phyloP scores from a whole-genome alignment of 805 yeast species.

The baker's yeast (Saccharomyces cerevisiae) region DNA sequence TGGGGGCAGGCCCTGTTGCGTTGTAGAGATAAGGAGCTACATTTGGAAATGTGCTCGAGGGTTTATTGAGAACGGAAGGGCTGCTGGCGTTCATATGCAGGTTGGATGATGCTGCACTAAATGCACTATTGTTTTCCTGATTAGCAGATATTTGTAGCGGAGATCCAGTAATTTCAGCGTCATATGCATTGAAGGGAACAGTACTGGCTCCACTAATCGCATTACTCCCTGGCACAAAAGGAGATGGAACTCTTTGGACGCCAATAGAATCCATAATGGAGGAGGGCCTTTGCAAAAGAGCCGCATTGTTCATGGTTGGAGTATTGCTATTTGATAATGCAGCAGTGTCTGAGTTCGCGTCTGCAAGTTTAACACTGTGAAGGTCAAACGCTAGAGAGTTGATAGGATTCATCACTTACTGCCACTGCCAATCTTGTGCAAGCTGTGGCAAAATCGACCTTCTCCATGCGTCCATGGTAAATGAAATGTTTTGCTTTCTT shows the following conservation, averaged over 20 bases:
- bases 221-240: conserved; percentile 6
- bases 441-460: background rate
- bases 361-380: background rate
- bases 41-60: background rate
- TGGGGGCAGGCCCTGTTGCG: background rate
- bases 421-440: background rate
- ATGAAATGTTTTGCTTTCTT: background rate
- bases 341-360: background rate
- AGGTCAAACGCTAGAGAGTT: background rate
- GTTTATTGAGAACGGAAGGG: background rate
- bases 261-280: conserved; percentile 24
- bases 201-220: background rate
- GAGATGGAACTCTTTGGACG: conserved; percentile 21
- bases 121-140: background rate
- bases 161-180: background rate
- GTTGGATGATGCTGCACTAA: background rate
- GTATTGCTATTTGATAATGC: background rate
- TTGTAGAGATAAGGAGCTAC: background rate
- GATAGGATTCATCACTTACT: background rate
- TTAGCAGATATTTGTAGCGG: background rate
- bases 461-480: background rate
- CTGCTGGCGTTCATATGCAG: background rate
- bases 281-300: conserved; percentile 14
- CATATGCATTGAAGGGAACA: background rate
- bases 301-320: background rate